phyloP scores from a whole-genome alignment of 1,284 basidiomycete species.

The Tremellales sp. region DNA sequence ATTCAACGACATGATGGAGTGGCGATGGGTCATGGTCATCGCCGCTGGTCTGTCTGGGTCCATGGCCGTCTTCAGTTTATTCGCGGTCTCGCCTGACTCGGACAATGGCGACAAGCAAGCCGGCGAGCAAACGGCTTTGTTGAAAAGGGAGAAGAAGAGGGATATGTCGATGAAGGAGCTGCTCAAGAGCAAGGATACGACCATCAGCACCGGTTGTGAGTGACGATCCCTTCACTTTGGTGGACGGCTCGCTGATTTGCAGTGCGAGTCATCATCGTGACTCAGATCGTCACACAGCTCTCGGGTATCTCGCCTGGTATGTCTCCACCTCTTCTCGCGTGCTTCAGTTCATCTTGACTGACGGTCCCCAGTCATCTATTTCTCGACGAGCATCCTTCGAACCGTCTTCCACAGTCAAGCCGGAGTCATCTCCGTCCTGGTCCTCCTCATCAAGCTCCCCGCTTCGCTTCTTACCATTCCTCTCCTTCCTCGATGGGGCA shows the following conservation, averaged over 20 bases:
- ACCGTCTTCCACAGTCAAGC: background rate
- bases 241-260: background rate
- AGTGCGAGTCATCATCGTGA: background rate
- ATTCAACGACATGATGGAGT: background rate
- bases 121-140: background rate
- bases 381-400: background rate
- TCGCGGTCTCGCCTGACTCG: background rate
- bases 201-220: background rate
- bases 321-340: background rate
- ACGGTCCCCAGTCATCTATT: background rate
- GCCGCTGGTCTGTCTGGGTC: background rate
- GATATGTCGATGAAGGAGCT: background rate
- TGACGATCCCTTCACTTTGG: background rate
- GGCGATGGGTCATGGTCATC: background rate
- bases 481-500: background rate
- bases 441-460: background rate
- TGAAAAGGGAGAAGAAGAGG: background rate
- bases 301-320: background rate
- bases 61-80: background rate
- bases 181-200: background rate
- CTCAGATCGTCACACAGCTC: background rate
- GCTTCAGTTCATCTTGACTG: background rate
- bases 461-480: background rate
- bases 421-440: background rate
- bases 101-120: background rate